These are phyloP conservation scores for Ceratocystis ficicola DNA, from an alignment of 2,329 filamentous ascomycete species.

Conservation along the genomic window DNA sequence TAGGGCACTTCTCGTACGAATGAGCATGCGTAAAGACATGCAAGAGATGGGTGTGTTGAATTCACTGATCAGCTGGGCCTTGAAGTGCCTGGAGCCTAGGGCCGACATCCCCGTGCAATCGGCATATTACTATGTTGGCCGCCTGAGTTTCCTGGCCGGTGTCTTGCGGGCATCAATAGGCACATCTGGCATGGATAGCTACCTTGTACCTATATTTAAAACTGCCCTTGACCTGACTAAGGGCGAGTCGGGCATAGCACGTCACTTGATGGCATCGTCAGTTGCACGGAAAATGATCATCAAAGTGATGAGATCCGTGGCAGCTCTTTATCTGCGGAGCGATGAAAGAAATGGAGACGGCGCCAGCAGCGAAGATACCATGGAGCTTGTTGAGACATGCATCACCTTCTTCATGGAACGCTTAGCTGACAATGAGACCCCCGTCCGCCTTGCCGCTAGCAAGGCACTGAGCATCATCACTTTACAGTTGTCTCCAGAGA, in stretches of 20 bases:
- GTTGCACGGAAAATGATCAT: conserved; percentile 70
- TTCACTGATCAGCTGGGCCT: conserved; percentile 57
- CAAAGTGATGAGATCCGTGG: conserved; percentile 69
- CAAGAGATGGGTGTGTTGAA: conserved; percentile 59
- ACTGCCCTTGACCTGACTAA: conserved; percentile 48
- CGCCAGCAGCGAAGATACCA: conserved; percentile 32
- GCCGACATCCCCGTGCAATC: conserved; percentile 33
- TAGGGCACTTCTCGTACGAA: conserved; percentile 65
- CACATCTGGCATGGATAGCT: conserved; percentile 58
- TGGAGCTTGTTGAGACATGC: conserved; percentile 59
- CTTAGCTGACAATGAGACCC: conserved; percentile 77
- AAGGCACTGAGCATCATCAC: conserved; percentile 85
- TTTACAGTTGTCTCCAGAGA: conserved; percentile 62
- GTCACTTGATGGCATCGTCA: conserved; percentile 55
- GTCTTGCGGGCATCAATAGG: conserved; percentile 57
- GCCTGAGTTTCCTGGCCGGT: conserved; percentile 67
- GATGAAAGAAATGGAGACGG: conserved; percentile 32
- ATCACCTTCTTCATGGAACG: conserved; percentile 71
- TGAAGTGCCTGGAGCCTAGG: conserved; percentile 44
- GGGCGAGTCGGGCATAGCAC: conserved; percentile 37
- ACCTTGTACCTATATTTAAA: conserved; percentile 54
- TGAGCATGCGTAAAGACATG: conserved; percentile 82
- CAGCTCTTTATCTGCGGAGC: conserved; percentile 46
- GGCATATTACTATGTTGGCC: conserved; percentile 65
- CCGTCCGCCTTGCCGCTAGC: conserved; percentile 78